Base-by-base conservation (phyloP, 257 asterid genomes). In the Misopates orontium region DNA sequence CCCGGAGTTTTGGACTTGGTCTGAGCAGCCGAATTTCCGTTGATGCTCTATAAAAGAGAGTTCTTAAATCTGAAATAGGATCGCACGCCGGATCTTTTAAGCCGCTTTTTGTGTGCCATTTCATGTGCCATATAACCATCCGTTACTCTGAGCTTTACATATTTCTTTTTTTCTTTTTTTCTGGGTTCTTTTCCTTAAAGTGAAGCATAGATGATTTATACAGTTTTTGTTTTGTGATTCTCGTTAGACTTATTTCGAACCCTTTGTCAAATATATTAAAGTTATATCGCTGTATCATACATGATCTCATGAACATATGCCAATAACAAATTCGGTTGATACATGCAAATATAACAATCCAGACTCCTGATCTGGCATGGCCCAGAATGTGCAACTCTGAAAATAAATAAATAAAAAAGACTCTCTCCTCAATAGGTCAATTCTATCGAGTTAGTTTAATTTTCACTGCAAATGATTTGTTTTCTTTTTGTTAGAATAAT, bases 1-100 rank as follows among this genome's bases (percentile, higher is more conserved):
- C 47, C 84, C 82, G 18, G 85, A 80, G 20, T 82, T 80, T 36
- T 91, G 95, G 95, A 82, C 87, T 7, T 91, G 98, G 98, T 71
- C 89, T 0, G 90, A 80, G 36, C 91, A 77, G 45, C 88, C 84
- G 45, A 79, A 77, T 58, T 82, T 79, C 64, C 77, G 79, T n/a
- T 83, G 60, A 75, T 54, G 32, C 6, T 28, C 42, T 10, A 36
- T 36, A 36, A 36, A 8, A 36, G 42, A 36, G 10, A 36, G 11
- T 36, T 36, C 42, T 36, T 36, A 36, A 36, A 36, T 36, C 6
- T 36, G 42, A 28, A 28, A 28, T 7, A 28, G 4, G 36, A 28
- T 28, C 7, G 42, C 8, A n/a, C n/a, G n/a, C n/a, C n/a, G n/a
- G n/a, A n/a, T n/a, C n/a, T n/a, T n/a, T n/a, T n/a, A n/a, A n/a